Base-by-base conservation (phyloP, 257 asterid species). In the Nicotiana benthamiana region DNA sequence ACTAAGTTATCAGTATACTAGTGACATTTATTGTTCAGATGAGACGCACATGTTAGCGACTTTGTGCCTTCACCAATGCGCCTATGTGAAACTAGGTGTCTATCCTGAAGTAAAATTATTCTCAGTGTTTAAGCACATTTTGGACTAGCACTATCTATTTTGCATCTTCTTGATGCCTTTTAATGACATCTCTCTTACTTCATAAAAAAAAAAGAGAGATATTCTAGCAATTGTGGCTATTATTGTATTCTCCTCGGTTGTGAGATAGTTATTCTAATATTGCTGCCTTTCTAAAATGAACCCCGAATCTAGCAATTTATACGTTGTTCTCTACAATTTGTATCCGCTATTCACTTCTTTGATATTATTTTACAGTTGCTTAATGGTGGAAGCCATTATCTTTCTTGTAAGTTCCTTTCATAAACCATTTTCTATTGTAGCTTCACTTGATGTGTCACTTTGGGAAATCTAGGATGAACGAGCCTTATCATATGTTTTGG, bases 371-470 rank as follows among this genome's bases (percentile, higher is more conserved):
- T 63, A 63, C 70, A 63, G 70, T 63, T 63, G 46, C 70, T 63
- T 63, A 63, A 63, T 63, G 70, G 70, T 63, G 46, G 40, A 63
- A 63, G 70, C 43, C 70, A 63, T 63, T 63, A 63, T 63, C 70
- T 63, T 28, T 15, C 43, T 63, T 27, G 70, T 63, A 27, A 15
- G 22, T 28, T 63, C 43, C 70, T 63, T 26, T 27, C 70, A 63
- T 20, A 63, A 27, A 6, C 22, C 70, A 63, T 15, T 63, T 63
- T 63, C 20, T 28, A 15, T 15, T 63, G 30, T 51, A 63, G 70
- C 70, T 27, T 63, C 43, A 63, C 46, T 27, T 28, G 43, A 63
- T 6, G 70, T 43, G 70, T 20, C 27, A n/a, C 46, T 63, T 27
- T 28, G 20, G 43, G 17, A 27, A 27, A 63, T 2, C 28, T 62